Percentiles rank a stretch among this genome's conserved stretches.
phyloP scores from a whole-genome alignment of 768 basidiomycete genomes.

The Coprinopsis marcescibilis region DNA sequence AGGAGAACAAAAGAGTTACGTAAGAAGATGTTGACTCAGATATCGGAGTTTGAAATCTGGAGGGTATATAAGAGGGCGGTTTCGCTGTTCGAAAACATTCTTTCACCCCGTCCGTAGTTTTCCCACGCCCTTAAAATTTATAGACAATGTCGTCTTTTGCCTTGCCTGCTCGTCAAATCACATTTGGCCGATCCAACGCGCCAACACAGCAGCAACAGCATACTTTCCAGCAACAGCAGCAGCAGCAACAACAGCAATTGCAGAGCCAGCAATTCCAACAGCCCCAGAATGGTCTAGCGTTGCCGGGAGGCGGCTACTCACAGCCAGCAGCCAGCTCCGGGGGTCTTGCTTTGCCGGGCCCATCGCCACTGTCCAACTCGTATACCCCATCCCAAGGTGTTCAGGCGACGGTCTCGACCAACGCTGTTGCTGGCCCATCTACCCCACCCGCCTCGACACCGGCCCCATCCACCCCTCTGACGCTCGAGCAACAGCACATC shows the following conservation, averaged over 20 bases:
- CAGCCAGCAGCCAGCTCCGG: slow-evolving; percentile 26
- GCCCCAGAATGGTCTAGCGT: slow-evolving; percentile 40
- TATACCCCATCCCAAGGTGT: slow-evolving; percentile 36
- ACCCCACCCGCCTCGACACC: slow-evolving; percentile 41
- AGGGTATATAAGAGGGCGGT: slow-evolving; percentile 38
- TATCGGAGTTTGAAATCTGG: slow-evolving; percentile 40
- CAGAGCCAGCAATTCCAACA: slow-evolving; percentile 35
- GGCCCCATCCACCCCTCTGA: slow-evolving; percentile 69
- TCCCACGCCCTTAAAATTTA: slow-evolving; percentile 38
- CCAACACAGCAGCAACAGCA: slow-evolving; percentile 31
- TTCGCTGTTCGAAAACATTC: slow-evolving; percentile 24
- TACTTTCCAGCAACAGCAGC: slow-evolving; percentile 32
- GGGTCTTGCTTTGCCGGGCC: slow-evolving; percentile 45
- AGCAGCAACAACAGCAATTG: slow-evolving; percentile 39
- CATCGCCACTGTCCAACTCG: slow-evolving; percentile 53
- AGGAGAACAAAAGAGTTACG: slow-evolving; percentile 37
- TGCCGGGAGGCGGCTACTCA: slow-evolving; percentile 51
- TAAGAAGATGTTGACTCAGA: slow-evolving; percentile 33
- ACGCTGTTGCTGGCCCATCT: slow-evolving; percentile 53
- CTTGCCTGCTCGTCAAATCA: slow-evolving; percentile 73
- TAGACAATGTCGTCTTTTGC: slow-evolving; percentile 55
- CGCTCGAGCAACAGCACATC: slow-evolving; percentile 90
- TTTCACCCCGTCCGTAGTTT: slow-evolving; percentile 30
- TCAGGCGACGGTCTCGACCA: slow-evolving; percentile 25
- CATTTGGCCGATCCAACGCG: slow-evolving; percentile 61